Evolutionary conservation across 768 basidiomycete species (phyloP), one percentile per base, ranked within the genome.

Genomic region (Collybia nuda): DNA sequence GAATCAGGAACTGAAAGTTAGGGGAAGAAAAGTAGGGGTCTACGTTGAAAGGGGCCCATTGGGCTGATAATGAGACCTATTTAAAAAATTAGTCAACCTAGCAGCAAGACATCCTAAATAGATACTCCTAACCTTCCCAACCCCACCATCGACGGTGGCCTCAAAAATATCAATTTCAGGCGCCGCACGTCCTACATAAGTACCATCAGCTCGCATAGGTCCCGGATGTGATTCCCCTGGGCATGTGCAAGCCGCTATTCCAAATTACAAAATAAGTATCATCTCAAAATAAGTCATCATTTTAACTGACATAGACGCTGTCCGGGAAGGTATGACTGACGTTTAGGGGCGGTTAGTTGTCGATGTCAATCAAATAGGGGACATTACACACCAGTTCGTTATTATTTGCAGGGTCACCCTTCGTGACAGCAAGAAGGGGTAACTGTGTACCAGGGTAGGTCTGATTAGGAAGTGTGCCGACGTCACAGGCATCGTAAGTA

Each of bases 401-500:
- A 49, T 72, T 67, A 53, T 81, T 67, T 5, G 42, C 60, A 0
- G 73, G 71, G 48, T 79, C 77, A 12, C 77, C 77, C 3, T 72
- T 65, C 36, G 63, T 55, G 40, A 52, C 76, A 5, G 81, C 76
- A 19, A 76, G 75, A 3, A 70, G 53, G 14, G 86, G 88, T 2
- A 39, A 78, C 17, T 55, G 49, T 14, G 67, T 70, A 7, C 81
- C 87, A 43, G 85, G 81, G 56, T 83, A 65, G 6, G 86, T 80
- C 65, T 95, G 93, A 66, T 93, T 93, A 2, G 80, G 72, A 5
- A 88, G 68, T 1, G 90, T 93, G 2, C 91, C 91, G 11, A 90
- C 78, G 62, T 93, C 91, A 62, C 91, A 92, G 2, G 81, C 63
- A 47, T 87, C 83, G 56, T 86, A 87, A 11, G 79, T 75, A 60